Evolutionary conservation across 257 asterid species (phyloP).

Genomic region (Plantago elongata): DNA sequence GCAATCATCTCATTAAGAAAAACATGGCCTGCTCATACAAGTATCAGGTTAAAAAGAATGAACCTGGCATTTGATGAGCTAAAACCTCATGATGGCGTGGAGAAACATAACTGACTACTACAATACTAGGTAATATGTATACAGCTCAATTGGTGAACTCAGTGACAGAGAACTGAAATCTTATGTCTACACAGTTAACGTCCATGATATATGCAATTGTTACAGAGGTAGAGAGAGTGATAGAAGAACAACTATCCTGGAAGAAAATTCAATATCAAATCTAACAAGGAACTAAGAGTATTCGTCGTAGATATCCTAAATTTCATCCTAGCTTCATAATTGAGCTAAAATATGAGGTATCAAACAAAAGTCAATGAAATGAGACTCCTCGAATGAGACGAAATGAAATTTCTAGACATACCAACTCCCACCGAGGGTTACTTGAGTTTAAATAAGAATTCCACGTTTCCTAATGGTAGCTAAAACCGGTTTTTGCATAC

Average conservation of each 20-base stretch:
- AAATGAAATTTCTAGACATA: too few species aligned
- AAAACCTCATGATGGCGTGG: constrained; percentile 1
- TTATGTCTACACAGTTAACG: neutral
- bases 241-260: neutral
- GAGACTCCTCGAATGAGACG: too few species aligned
- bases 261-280: neutral
- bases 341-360: too few species aligned
- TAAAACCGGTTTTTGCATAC: too few species aligned
- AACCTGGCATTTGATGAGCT: neutral
- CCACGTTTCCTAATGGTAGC: too few species aligned
- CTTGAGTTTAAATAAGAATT: too few species aligned
- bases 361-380: too few species aligned
- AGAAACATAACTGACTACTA: neutral
- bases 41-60: constrained; percentile 4
- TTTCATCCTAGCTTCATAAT: too few species aligned
- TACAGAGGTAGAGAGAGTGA: too few species aligned
- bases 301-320: neutral
- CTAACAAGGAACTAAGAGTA: neutral
- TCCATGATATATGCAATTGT: too few species aligned
- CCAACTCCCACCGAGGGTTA: too few species aligned
- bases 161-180: neutral
- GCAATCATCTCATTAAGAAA: constrained; percentile 22
- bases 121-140: neutral
- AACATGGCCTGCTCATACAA: neutral
- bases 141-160: neutral